Base-by-base conservation (phyloP, 2,329 filamentous ascomycete species). In the Chaetomium globosum region DNA sequence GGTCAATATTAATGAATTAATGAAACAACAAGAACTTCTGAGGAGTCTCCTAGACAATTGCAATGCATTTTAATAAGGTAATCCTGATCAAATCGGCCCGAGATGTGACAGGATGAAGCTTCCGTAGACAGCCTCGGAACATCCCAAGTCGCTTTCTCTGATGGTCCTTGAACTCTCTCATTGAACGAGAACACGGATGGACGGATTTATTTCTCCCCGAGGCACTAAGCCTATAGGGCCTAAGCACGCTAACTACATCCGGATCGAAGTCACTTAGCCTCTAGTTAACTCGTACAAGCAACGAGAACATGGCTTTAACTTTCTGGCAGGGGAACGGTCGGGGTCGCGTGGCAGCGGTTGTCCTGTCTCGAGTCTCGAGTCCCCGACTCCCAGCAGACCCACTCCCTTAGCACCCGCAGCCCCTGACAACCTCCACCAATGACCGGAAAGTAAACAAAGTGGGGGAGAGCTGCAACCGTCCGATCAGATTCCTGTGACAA, bases 371-470 rank as follows among this genome's bases (percentile, higher is more conserved):
- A 36, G 9, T 33, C 31, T 33, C 36, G 36, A 39, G 19, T 48
- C 46, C 39, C 8, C 8, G n/a, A 8, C 21, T n/a, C n/a, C n/a
- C n/a, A 43, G 4, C 48, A 8, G 13, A 23, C 51, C 55, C 55
- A n/a, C 55, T 28, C 46, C 36, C n/a, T 56, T 30, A 10, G 8
- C 36, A 23, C 7, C 39, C 10, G 60, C 52, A 36, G 31, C 60
- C 60, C 60, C 28, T 54, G 60, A 62, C 59, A 62, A 62, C 59
- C 4, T n/a, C 12, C n/a, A 49, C 39, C 28, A 51, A 30, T 21
- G 9, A 16, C 26, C 2, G 7, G 13, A 56, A 62, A 62, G 60
- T 63, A 63, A 63, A 63, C 61, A 63, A 64, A 59, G 60, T 63
- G 60, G 60, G 60, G 60, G 23, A 49, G 21, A 16, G 30, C 23